phyloP scores from a whole-genome alignment of 331 rosid genomes.

The Malus hybrid region DNA sequence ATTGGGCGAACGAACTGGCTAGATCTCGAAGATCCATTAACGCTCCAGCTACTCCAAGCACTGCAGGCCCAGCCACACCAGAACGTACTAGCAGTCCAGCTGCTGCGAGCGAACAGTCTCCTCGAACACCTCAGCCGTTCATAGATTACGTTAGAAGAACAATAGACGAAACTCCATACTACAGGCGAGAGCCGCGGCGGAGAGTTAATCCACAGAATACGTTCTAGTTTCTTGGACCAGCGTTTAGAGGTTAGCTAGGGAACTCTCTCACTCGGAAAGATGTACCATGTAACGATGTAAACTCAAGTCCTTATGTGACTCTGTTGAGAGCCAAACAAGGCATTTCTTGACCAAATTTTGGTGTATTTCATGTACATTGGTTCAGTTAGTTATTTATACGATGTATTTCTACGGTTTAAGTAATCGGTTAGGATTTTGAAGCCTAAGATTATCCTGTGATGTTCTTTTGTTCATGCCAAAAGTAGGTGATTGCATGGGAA shows the following conservation, averaged over 20 bases:
- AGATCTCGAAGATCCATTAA: constrained; percentile 34
- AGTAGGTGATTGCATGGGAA: too few species aligned
- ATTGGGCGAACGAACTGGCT: constrained; percentile 38
- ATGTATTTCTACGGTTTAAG: background rate
- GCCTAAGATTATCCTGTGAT: background rate
- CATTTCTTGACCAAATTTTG: background rate
- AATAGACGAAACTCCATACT: constrained; percentile 90
- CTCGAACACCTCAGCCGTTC: constrained; percentile 88
- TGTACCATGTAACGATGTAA: constrained; percentile 10
- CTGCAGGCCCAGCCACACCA: constrained; percentile 51
- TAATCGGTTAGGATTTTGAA: background rate
- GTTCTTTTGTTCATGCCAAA: background rate
- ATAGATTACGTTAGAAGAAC: constrained; percentile 90
- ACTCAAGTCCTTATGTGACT: background rate
- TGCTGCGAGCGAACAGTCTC: constrained; percentile 45
- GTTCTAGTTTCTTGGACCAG: constrained; percentile 26
- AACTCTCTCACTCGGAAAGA: background rate
- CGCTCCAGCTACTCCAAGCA: constrained; percentile 24
- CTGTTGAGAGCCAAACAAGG: background rate
- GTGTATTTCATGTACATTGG: background rate
- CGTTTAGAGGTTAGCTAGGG: background rate
- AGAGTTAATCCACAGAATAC: constrained; percentile 84
- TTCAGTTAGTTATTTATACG: background rate
- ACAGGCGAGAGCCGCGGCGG: constrained; percentile 64
- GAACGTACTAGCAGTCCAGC: constrained; percentile 34